These are phyloP conservation scores for Chlamydomonas urium DNA, from an alignment of 139 green algal genomes.

Conservation along the genomic window DNA sequence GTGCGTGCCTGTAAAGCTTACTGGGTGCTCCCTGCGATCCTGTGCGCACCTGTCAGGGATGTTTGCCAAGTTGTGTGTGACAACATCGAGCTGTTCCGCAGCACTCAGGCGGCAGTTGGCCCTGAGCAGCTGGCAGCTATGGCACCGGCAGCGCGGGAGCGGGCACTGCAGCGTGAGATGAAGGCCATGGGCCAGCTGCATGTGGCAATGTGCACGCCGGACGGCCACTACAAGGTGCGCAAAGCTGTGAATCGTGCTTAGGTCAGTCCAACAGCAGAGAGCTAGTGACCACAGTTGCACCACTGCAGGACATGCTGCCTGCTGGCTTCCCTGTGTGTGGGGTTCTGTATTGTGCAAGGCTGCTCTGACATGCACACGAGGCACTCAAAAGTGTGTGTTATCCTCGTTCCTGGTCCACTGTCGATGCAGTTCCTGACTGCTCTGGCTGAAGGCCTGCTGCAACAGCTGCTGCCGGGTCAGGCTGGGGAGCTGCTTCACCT, in stretches of 20 bases:
- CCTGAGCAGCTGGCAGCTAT: slow-evolving; percentile 22
- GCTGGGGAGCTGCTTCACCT: slow-evolving; percentile 1
- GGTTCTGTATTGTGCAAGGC: no score
- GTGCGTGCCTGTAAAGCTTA: background rate
- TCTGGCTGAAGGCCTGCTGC: background rate
- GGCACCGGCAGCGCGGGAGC: slow-evolving; percentile 39
- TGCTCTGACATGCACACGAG: no score
- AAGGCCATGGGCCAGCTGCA: slow-evolving; percentile 59
- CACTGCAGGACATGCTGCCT: no score
- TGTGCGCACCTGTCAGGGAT: slow-evolving; percentile 9
- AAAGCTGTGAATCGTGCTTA: no score
- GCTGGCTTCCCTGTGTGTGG: no score
- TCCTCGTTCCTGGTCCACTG: no score
- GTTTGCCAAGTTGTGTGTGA: slow-evolving; percentile 54
- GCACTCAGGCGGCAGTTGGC: slow-evolving; percentile 47
- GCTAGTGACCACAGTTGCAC: no score
- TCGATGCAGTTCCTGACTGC: slow-evolving; percentile 4
- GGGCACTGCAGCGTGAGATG: slow-evolving; percentile 53
- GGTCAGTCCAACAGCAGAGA: no score
- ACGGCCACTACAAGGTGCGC: slow-evolving; percentile 28
- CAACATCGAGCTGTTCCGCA: slow-evolving; percentile 50
- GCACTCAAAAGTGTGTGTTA: no score
- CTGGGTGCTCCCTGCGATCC: background rate
- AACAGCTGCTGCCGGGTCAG: background rate
- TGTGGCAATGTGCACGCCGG: slow-evolving; percentile 45